Percentiles rank a stretch among this genome's conserved stretches.
phyloP scores from a whole-genome alignment of 495 filamentous ascomycete species.

The Neurospora sp. region DNA sequence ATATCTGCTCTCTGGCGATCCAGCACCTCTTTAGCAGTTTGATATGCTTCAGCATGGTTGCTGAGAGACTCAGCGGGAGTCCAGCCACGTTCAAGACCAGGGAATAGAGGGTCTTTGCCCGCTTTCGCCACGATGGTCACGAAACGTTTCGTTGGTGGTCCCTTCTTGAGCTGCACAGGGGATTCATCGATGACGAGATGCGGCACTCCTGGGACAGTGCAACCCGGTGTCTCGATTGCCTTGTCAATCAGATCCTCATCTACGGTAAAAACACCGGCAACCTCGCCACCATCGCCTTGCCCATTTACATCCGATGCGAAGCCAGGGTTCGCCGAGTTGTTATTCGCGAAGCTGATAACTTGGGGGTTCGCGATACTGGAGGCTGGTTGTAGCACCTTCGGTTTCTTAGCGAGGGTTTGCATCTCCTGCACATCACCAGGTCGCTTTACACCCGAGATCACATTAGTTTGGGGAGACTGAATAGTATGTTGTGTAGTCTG shows the following conservation, averaged over 20 bases:
- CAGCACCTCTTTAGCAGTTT: constrained; percentile 11
- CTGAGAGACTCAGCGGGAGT: constrained; percentile 19
- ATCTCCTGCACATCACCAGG: constrained; percentile 5
- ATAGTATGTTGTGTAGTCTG: constrained; percentile 5
- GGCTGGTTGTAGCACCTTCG: constrained; percentile 6
- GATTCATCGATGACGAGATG: constrained; percentile 16
- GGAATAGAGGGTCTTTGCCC: constrained; percentile 17
- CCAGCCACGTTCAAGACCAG: constrained; percentile 14
- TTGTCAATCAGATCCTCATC: constrained; percentile 10
- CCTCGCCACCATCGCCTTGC: not conserved
- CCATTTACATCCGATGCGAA: not conserved
- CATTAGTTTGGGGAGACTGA: not conserved
- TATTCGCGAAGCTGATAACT: not conserved
- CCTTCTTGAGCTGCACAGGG: constrained; percentile 17
- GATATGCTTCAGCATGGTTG: constrained; percentile 17
- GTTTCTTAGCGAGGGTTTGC: constrained; percentile 13
- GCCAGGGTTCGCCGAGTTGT: not conserved
- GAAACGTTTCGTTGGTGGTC: constrained; percentile 21
- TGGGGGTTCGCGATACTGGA: not conserved
- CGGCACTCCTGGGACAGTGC: constrained; percentile 13
- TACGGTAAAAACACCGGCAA: not conserved
- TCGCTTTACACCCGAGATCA: constrained; percentile 11
- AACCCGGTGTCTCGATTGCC: not conserved
- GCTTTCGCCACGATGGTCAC: constrained; percentile 17
- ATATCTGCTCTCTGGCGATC: constrained; percentile 17